Percentiles rank a stretch among this genome's conserved stretches.
phyloP scores from a whole-genome alignment of 176 grass and related monocot species.

The Lolium multiflorum region DNA sequence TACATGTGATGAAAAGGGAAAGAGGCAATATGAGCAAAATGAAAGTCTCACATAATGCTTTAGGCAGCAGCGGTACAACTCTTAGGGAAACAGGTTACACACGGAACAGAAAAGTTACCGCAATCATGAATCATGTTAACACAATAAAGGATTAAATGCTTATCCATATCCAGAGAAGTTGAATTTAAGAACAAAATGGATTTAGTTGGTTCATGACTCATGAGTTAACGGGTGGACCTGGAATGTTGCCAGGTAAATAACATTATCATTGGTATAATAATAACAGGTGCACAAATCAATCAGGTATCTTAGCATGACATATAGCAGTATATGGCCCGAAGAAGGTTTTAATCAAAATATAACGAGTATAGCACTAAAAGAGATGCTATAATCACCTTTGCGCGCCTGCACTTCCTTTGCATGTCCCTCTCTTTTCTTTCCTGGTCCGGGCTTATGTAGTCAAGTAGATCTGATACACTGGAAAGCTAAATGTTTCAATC shows the following conservation, averaged over 20 bases:
- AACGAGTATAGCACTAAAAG: background rate
- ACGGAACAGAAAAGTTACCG: background rate
- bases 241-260: background rate
- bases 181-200: slow-evolving; percentile 24
- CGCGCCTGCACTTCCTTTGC: slow-evolving; percentile 78
- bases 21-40: slow-evolving; percentile 38
- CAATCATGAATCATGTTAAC: slow-evolving; percentile 12
- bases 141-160: background rate
- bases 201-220: background rate
- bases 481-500: slow-evolving; percentile 71
- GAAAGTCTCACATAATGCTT: slow-evolving; percentile 12
- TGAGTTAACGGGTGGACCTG: background rate
- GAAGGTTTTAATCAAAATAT: background rate
- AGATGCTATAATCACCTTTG: slow-evolving; percentile 67
- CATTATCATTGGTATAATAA: background rate
- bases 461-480: slow-evolving; percentile 99
- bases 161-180: slow-evolving; percentile 15
- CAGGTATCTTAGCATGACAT: background rate
- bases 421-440: slow-evolving; percentile 89
- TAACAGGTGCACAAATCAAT: background rate
- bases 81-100: slow-evolving; percentile 14
- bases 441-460: slow-evolving; percentile 95
- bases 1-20: slow-evolving; percentile 56
- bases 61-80: slow-evolving; percentile 1
- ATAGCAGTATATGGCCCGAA: background rate